Percentiles rank a stretch among this genome's conserved stretches.
These are phyloP conservation scores for Cutaneotrichosporon cutaneum DNA, from an alignment of 1,284 basidiomycete species.

Conservation along the genomic window DNA sequence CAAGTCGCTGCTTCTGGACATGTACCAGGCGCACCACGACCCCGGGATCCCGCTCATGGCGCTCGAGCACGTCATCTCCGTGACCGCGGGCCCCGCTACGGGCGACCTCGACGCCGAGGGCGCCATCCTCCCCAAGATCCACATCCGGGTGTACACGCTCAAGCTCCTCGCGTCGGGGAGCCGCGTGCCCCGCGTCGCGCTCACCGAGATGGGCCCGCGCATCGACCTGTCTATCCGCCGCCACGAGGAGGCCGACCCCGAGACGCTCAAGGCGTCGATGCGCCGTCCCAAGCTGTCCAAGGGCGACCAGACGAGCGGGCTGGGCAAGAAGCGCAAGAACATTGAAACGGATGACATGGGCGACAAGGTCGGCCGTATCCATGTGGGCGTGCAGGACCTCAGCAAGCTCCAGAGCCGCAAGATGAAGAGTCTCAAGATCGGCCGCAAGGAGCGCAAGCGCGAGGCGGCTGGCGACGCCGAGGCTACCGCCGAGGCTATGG, in stretches of 20 bases:
- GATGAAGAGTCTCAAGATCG: constrained; percentile 53
- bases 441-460: constrained; percentile 29
- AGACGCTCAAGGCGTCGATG: constrained; percentile 76
- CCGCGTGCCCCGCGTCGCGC: constrained; percentile 73
- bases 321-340: constrained; percentile 93
- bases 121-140: constrained; percentile 67
- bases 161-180: constrained; percentile 70
- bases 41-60: constrained; percentile 80
- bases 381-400: constrained; percentile 88
- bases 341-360: constrained; percentile 98
- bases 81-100: constrained; percentile 66
- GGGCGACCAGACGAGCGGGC: constrained; percentile 74
- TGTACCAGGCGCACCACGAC: constrained; percentile 82
- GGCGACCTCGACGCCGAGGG: constrained; percentile 46
- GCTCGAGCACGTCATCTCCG: constrained; percentile 86
- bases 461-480: constrained; percentile 23
- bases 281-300: constrained; percentile 83
- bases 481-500: constrained; percentile 9
- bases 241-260: constrained; percentile 70
- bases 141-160: constrained; percentile 84
- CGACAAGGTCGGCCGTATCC: constrained; percentile 85
- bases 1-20: constrained; percentile 84
- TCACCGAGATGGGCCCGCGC: constrained; percentile 86
- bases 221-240: constrained; percentile 81
- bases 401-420: constrained; percentile 66